Evolutionary conservation across 768 basidiomycete species (phyloP).

Genomic region (Mycena rosella): DNA sequence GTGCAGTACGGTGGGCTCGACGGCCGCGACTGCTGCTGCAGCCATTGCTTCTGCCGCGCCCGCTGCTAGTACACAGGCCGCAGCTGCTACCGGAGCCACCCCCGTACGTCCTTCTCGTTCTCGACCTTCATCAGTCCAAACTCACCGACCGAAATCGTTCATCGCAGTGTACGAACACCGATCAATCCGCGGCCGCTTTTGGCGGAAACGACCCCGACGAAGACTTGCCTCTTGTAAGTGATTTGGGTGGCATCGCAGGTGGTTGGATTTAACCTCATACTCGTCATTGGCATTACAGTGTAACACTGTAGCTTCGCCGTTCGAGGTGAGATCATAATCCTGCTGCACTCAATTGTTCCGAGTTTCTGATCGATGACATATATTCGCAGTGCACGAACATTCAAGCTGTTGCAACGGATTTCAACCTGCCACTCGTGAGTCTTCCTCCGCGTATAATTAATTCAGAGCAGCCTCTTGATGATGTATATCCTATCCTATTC

Average conservation of each 20-base stretch:
- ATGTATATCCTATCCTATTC: slow-evolving; percentile 4
- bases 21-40: slow-evolving; percentile 4
- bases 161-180: too few relatives aligned
- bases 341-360: too few relatives aligned
- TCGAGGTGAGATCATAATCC: too few relatives aligned
- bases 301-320: too few relatives aligned
- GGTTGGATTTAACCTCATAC: too few relatives aligned
- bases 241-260: too few relatives aligned
- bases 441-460: background rate
- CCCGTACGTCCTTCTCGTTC: slow-evolving; percentile 1
- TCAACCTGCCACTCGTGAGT: slow-evolving; percentile 7
- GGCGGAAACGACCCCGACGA: too few relatives aligned
- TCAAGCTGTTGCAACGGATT: slow-evolving; percentile 5
- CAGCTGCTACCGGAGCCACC: slow-evolving; percentile 4
- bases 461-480: background rate
- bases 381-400: slow-evolving; percentile 5
- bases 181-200: too few relatives aligned
- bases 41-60: background rate
- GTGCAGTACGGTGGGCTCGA: slow-evolving; percentile 3
- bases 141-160: slow-evolving; percentile 1
- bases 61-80: slow-evolving; percentile 9
- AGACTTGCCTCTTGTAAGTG: too few relatives aligned
- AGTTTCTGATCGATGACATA: too few relatives aligned
- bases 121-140: slow-evolving; percentile 8
- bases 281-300: too few relatives aligned